Percentiles rank a stretch among this genome's conserved stretches.
phyloP scores from a whole-genome alignment of 1,284 basidiomycete species.

The Fomitopsis betulina region DNA sequence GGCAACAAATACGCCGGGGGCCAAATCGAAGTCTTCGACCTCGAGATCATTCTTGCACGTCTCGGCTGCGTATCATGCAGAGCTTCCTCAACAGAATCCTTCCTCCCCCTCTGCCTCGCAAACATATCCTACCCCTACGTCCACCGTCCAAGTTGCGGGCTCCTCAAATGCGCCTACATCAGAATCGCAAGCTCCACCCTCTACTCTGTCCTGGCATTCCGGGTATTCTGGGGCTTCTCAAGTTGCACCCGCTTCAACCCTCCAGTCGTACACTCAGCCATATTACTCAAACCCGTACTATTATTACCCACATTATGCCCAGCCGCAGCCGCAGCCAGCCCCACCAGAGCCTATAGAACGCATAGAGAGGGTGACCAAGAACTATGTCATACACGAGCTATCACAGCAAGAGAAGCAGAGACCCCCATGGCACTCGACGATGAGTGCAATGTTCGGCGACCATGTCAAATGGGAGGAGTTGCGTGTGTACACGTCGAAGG shows the following conservation, averaged over 20 bases:
- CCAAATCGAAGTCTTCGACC: not conserved
- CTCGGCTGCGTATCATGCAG: not conserved
- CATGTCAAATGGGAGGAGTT: constrained; percentile 68
- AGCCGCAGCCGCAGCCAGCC: constrained; percentile 14
- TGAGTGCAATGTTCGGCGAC: constrained; percentile 74
- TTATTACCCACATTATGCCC: constrained; percentile 7
- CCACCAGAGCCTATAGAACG: constrained; percentile 25
- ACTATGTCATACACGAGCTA: constrained; percentile 62
- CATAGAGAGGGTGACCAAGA: constrained; percentile 48
- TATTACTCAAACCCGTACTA: not conserved
- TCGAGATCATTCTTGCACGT: not conserved
- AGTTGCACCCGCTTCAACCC: not conserved
- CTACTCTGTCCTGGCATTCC: not conserved
- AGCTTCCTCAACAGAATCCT: not conserved
- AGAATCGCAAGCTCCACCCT: not conserved
- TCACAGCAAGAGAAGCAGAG: constrained; percentile 42
- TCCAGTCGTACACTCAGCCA: not conserved
- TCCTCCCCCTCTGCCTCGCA: not conserved
- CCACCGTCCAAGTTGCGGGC: not conserved
- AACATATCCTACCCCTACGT: not conserved
- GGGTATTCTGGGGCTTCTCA: not conserved
- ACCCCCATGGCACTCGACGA: constrained; percentile 66
- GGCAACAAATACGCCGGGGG: not conserved
- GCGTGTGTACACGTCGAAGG: constrained; percentile 55
- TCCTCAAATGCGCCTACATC: not conserved